Conservation (phyloP, 2,329 filamentous ascomycete genomes). For the Cytospora piceae region DNA sequence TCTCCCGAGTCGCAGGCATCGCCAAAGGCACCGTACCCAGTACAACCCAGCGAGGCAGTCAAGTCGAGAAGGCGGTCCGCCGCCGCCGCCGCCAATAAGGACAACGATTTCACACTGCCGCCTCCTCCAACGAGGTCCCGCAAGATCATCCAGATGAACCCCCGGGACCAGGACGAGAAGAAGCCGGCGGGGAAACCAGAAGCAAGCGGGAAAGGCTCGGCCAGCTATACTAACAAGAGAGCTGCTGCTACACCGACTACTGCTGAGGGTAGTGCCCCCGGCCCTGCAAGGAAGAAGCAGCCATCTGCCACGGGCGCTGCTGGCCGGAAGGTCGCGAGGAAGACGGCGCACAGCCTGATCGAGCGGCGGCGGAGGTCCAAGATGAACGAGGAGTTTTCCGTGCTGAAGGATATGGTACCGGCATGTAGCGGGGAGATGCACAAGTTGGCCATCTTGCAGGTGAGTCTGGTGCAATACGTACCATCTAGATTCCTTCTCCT, state of each 20-base stretch:
- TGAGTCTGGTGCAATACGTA: constrained; percentile 45
- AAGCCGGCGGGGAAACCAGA: constrained; percentile 32
- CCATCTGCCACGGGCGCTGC: constrained; percentile 77
- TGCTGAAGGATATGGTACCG: constrained; percentile 93
- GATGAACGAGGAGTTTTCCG: constrained; percentile 98
- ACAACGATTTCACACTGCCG: constrained; percentile 73
- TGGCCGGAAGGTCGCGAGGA: constrained; percentile 91
- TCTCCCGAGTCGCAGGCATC: constrained; percentile 32
- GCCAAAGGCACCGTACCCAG: constrained; percentile 44
- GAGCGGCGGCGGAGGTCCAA: constrained; percentile 88
- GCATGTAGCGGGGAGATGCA: constrained; percentile 98
- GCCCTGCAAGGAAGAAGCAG: constrained; percentile 70
- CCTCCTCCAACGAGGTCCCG: constrained; percentile 89
- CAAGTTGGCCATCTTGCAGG: constrained; percentile 93
- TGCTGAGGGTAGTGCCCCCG: constrained; percentile 40
- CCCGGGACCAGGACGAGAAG: constrained; percentile 49
- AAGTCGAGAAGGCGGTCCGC: constrained; percentile 59
- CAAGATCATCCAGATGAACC: constrained; percentile 99
- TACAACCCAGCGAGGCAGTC: constrained; percentile 55
- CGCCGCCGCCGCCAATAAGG: constrained; percentile 51
- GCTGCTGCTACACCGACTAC: constrained; percentile 32
- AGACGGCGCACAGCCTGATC: constrained; percentile 95
- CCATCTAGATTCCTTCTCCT: background rate
- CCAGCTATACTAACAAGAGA: constrained; percentile 30
- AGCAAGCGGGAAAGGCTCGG: constrained; percentile 32